Evolutionary conservation across 2,329 filamentous ascomycete species (phyloP).

Genomic region (Botrytis pseudocinerea): DNA sequence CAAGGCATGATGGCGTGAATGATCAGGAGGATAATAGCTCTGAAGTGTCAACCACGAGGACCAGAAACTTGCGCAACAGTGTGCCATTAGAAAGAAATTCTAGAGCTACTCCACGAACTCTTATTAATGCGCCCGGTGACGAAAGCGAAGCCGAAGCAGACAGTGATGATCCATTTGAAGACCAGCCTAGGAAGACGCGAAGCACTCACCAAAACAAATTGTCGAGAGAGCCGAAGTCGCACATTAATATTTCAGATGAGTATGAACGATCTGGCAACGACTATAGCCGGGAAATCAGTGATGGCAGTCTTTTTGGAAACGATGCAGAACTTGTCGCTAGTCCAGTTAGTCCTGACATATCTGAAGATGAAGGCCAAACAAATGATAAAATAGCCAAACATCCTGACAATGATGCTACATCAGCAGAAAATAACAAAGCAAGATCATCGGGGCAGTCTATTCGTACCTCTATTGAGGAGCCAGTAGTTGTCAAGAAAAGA

Average conservation of each 20-base stretch:
- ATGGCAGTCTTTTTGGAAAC: constrained; percentile 18
- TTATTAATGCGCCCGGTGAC: not conserved
- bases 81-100: not conserved
- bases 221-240: not conserved
- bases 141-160: not conserved
- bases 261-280: not conserved
- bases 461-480: constrained; percentile 9
- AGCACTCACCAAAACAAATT: not conserved
- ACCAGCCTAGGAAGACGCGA: not conserved
- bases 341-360: constrained; percentile 1
- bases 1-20: constrained; percentile 34
- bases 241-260: not conserved
- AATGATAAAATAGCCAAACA: not conserved
- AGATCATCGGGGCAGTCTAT: not conserved
- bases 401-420: not conserved
- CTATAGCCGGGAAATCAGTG: constrained; percentile 1
- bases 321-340: not conserved
- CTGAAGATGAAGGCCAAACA: constrained; percentile 4
- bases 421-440: not conserved
- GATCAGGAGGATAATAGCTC: constrained; percentile 16
- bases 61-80: constrained; percentile 4
- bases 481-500: constrained; percentile 26
- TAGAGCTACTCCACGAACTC: not conserved
- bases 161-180: constrained; percentile 7
- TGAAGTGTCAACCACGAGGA: not conserved